A percentile compares a stretch with the other conserved stretches of the same genome.
Evolutionary conservation across 306 rosid species (phyloP).

Genomic region (Lagenaria siceraria): DNA sequence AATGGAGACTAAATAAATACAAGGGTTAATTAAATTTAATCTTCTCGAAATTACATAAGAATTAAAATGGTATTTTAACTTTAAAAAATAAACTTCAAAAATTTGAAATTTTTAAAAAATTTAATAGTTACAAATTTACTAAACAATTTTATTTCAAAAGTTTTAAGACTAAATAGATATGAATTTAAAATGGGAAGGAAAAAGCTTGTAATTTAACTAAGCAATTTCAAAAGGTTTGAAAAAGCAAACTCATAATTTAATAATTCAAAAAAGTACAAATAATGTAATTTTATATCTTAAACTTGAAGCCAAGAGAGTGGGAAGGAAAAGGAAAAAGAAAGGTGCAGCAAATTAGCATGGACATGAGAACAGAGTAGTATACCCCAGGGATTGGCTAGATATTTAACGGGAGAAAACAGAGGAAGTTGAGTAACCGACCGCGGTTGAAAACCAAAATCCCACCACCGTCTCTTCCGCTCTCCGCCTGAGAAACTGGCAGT

Average conservation of each 20-base stretch:
- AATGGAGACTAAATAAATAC: too few relatives aligned
- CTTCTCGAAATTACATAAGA: too few relatives aligned
- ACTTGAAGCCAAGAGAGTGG: background rate
- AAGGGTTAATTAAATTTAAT: too few relatives aligned
- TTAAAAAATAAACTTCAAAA: too few relatives aligned
- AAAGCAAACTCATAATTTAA: background rate
- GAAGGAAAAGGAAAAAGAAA: background rate
- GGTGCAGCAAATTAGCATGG: background rate
- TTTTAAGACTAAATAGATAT: too few relatives aligned
- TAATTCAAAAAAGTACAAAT: background rate
- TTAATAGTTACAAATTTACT: too few relatives aligned
- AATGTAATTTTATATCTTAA: background rate
- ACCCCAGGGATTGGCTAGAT: background rate
- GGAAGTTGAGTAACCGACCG: constrained; percentile 15
- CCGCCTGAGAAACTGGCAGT: background rate
- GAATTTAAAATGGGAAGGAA: too few relatives aligned
- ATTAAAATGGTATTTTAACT: too few relatives aligned
- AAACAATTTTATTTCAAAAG: too few relatives aligned
- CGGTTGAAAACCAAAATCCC: constrained; percentile 12
- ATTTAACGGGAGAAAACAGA: background rate
- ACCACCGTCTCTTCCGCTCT: background rate
- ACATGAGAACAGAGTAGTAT: background rate
- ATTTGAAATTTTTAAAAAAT: too few relatives aligned
- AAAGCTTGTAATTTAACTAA: too few relatives aligned
- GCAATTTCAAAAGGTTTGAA: too few relatives aligned